Evolutionary conservation across 768 basidiomycete species (phyloP), one percentile per base, ranked within the genome.

Genomic region (Tricholoma hemisulphureum): DNA sequence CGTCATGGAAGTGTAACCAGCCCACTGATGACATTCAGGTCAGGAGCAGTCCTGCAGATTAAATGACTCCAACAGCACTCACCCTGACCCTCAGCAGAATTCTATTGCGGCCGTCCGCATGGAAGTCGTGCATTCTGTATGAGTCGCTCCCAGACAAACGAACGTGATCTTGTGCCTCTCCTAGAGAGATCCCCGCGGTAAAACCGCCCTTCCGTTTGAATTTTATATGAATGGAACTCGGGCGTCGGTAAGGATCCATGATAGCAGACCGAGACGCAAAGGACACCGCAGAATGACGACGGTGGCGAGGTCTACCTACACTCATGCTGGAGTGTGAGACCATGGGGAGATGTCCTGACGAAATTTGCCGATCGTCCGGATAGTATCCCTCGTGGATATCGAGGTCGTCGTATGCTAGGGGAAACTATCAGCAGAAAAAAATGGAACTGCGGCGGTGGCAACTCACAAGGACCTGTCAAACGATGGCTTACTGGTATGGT

Each of bases 201-300:
- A 88, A 82, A 11, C 83, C 76, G 10, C 85, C 86, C 75, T 86
- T 89, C 68, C 85, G 83, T 71, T 86, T 88, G 74, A 91, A 91
- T 68, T 87, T 89, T 58, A 91, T 75, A 54, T 83, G 74, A 37
- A 79, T 72, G 24, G 80, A 75, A 62, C 78, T 80, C 13, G 80
- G 75, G 23, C 77, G 75, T 20, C 78, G 80, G 66, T 79, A 82
- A n/a, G 73, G 66, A 56, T 83, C 77, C 54, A 77, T 64, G 6
- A 67, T 65, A 32, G 71, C 67, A 13, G 77, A 75, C 32, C 65
- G 69, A 26, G 73, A 64, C 16, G 75, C 69, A 62, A 77, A 80
- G 2, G 82, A 84, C 49, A 82, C 79, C 14, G 79, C 77, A 14
- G 82, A 83, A 65, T 80, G 80, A 34, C 81, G 79, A 41, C 81